phyloP scores from a whole-genome alignment of 108 stramenopile genomes.

The Conticribra guillardii region DNA sequence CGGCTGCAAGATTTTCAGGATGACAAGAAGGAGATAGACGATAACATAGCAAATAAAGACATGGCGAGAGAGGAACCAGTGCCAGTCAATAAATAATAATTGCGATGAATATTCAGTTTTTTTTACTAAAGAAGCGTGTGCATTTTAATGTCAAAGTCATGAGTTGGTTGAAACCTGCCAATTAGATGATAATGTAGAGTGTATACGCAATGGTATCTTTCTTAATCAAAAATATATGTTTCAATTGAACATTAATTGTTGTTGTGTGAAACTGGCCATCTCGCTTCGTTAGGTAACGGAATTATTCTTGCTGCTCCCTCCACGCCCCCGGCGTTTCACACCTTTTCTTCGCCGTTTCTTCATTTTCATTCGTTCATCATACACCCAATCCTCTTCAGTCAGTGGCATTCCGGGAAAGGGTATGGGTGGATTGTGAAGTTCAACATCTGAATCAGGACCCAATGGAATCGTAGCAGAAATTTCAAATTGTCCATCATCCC shows the following conservation, averaged over 20 bases:
- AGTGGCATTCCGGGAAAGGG: constrained; percentile 74
- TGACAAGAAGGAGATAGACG: neutral
- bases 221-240: no score
- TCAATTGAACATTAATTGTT: no score
- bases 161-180: no score
- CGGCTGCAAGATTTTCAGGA: neutral
- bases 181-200: no score
- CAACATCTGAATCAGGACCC: constrained; percentile 25
- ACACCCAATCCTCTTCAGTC: constrained; percentile 79
- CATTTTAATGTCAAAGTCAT: no score
- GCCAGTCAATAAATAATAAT: neutral
- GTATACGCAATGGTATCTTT: no score
- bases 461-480: constrained; percentile 59
- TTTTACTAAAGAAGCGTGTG: no score
- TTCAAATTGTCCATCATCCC: constrained; percentile 80
- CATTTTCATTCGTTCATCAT: constrained; percentile 65
- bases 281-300: no score
- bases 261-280: no score
- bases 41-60: neutral
- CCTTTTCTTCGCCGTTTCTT: constrained; percentile 60
- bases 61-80: neutral
- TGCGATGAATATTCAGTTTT: neutral
- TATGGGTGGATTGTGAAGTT: constrained; percentile 49
- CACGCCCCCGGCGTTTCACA: constrained; percentile 23
- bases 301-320: constrained; percentile 1